A percentile compares a stretch with the other conserved stretches of the same genome.
Conservation (phyloP, 139 green algal genomes). For the Volvox africanus region DNA sequence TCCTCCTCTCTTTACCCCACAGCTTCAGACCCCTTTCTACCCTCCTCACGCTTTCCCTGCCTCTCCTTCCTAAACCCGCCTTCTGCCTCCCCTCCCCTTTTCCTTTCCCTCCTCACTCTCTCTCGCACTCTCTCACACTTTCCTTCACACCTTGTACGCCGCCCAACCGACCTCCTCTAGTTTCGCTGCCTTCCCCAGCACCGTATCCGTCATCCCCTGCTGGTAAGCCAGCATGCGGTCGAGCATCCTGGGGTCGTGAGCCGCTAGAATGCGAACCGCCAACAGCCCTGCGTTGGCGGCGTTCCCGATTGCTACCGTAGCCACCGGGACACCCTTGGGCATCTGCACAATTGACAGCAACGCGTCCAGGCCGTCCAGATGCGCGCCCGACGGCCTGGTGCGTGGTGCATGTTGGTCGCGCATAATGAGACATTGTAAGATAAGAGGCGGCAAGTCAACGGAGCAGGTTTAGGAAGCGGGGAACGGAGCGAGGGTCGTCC, state of each 20-base stretch:
- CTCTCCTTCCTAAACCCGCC: too few species aligned
- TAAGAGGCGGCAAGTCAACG: too few species aligned
- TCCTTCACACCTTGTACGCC: slow-evolving; percentile 62
- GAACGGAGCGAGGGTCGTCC: too few species aligned
- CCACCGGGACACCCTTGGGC: slow-evolving; percentile 96
- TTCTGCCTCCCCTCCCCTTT: neutral
- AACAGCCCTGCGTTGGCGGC: slow-evolving; percentile 96
- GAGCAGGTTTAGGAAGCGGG: too few species aligned
- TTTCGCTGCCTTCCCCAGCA: slow-evolving; percentile 81
- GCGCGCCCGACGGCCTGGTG: slow-evolving; percentile 71
- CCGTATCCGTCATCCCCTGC: slow-evolving; percentile 72
- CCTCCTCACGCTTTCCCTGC: too few species aligned
- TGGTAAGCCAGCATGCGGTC: slow-evolving; percentile 83
- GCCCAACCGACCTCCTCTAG: slow-evolving; percentile 81
- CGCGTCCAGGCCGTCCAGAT: slow-evolving; percentile 96
- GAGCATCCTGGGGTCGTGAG: slow-evolving; percentile 69
- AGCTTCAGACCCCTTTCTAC: too few species aligned
- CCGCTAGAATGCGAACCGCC: slow-evolving; percentile 89
- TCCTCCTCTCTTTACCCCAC: too few species aligned
- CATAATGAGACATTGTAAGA: too few species aligned
- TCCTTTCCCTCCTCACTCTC: neutral
- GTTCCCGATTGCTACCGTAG: slow-evolving; percentile 98
- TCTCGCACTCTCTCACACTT: neutral
- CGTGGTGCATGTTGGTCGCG: too few species aligned
- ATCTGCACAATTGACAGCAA: slow-evolving; percentile 97